These are phyloP conservation scores for Juglanconis oblonga DNA, from an alignment of 2,329 filamentous ascomycete genomes.

Conservation along the genomic window DNA sequence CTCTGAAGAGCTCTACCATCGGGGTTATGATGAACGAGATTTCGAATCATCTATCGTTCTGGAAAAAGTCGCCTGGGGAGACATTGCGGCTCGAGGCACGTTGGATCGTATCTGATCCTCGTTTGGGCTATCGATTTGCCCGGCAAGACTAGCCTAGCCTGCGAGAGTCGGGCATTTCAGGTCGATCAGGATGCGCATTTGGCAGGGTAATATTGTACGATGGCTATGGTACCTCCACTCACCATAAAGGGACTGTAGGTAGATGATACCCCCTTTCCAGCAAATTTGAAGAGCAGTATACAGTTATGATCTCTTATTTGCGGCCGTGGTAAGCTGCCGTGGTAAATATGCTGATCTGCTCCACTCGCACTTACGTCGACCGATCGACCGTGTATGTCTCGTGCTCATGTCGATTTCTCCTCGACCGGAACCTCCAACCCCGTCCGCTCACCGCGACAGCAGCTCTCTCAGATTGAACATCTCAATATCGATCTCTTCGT, in stretches of 20 bases:
- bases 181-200: neutral
- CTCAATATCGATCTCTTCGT: conserved; percentile 2
- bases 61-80: no score
- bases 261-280: conserved; percentile 11
- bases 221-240: conserved; percentile 1
- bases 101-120: no score
- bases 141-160: no score
- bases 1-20: neutral
- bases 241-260: conserved; percentile 7
- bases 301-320: neutral
- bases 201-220: neutral
- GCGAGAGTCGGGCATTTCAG: neutral
- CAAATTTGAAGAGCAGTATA: neutral
- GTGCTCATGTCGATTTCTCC: neutral
- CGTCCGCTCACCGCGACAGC: conserved; percentile 9
- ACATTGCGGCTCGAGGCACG: no score
- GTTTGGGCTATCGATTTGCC: no score
- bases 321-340: neutral
- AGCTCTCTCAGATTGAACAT: conserved; percentile 12
- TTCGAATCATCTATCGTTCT: neutral
- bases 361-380: no score
- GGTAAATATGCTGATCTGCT: neutral
- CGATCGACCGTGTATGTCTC: neutral
- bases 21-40: neutral
- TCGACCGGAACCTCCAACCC: neutral